Conservation (phyloP, 208 protist species). For the Trypanosoma theileri region DNA sequence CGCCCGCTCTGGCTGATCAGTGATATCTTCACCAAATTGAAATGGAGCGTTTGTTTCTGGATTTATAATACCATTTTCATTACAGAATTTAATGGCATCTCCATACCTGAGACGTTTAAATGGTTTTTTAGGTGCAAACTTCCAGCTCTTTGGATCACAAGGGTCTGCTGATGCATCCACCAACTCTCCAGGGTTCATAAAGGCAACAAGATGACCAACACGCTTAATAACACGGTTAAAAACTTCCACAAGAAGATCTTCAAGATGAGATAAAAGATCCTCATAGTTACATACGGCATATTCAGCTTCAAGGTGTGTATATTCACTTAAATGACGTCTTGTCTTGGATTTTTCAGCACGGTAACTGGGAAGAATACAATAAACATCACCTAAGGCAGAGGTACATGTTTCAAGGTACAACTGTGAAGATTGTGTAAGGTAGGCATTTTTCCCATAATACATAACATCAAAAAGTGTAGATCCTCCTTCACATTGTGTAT, state of each 20-base stretch:
- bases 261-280: constrained; percentile 91
- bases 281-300: constrained; percentile 97
- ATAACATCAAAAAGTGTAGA: constrained; percentile 98
- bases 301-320: constrained; percentile 98
- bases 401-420: constrained; percentile 98
- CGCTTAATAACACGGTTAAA: constrained; percentile 78
- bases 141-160: constrained; percentile 76
- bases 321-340: constrained; percentile 98
- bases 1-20: constrained; percentile 96
- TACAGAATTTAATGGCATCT: constrained; percentile 97
- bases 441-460: constrained; percentile 97
- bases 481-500: constrained; percentile 98
- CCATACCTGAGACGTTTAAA: constrained; percentile 96
- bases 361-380: constrained; percentile 96
- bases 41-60: constrained; percentile 88
- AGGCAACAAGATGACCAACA: constrained; percentile 73
- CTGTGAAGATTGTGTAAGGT: constrained; percentile 99
- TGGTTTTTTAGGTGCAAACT: constrained; percentile 92
- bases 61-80: constrained; percentile 95
- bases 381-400: constrained; percentile 95
- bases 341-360: constrained; percentile 98
- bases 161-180: constrained; percentile 59
- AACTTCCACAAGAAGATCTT: constrained; percentile 94
- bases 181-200: constrained; percentile 91
- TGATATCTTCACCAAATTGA: constrained; percentile 97